Evolutionary conservation across 176 grass and related monocot species (phyloP), one percentile per base, ranked within the genome.

Genomic region (Lolium rigidum): DNA sequence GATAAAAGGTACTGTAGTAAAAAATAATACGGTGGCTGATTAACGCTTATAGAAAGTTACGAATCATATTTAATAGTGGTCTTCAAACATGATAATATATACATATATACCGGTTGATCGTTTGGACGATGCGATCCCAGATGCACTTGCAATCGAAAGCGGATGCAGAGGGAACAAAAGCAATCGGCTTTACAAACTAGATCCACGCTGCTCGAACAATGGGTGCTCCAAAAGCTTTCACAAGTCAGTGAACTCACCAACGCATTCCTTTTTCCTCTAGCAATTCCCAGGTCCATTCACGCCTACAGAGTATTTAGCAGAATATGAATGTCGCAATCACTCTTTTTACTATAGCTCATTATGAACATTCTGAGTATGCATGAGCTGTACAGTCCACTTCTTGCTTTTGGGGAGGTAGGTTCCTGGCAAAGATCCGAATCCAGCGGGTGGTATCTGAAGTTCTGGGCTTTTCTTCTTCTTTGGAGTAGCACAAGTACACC

Each of bases 151-250:
- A 60, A 37, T 38, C 24, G 66, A 81, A 81, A 81, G 62, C 44
- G 14, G 9, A 24, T 21, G 25, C 69, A 59, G 54, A 69, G 80
- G 47, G 26, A 70, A 39, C 47, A 82, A 70, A 56, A 82, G 80
- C 17, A 22, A 21, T n/a, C 48, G 5, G 54, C 54, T 56, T 56
- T 56, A 18, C 46, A 70, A 43, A 7, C 35, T 26, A 77, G 14
- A 77, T 55, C 49, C 74, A 69, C 28, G 47, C 17, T 82, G 43
- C 49, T 51, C 4, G 2, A 66, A 52, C 16, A 31, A 38, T 38
- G 25, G 49, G 49, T 31, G 63, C 22, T 69, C 50, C 16, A 24
- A 67, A 68, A 68, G 37, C 46, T 52, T 68, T 81, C 13, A 16
- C 43, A 4, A 28, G 41, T 7, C 41, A 43, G 41, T 43, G 41